Base-by-base conservation (phyloP, 202 grass and related monocot species). In the Digitaria exilis region DNA sequence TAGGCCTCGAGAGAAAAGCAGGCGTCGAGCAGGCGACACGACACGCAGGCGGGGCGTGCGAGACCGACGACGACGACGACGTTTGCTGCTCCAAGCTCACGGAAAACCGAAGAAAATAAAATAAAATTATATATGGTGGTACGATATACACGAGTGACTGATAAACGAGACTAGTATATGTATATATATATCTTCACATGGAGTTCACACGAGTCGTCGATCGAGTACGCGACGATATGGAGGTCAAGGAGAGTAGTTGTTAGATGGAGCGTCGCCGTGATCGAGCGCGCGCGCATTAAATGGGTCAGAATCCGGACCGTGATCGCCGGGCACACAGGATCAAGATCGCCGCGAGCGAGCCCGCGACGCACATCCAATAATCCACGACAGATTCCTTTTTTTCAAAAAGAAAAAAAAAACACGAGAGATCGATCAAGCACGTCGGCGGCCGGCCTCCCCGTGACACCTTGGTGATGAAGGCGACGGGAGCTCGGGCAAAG, bases 281-380 rank as follows among this genome's bases (percentile, higher is more conserved):
- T n/a, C n/a, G n/a, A n/a, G n/a, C n/a, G n/a, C n/a, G 19, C 12
- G 22, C 12, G 69, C 69, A 72, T 72, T 72, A 72, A 72, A 72
- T 17, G 16, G 69, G 69, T 72, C 69, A 51, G 69, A 31, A 17
- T 30, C 45, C 16, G 35, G 43, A 71, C 6, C 19, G 29, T 4
- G 24, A 71, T 50, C 69, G 12, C 1, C 0, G 18, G 32, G 0
- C n/a, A n/a, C n/a, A n/a, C n/a, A n/a, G n/a, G n/a, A n/a, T n/a
- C n/a, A n/a, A n/a, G n/a, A n/a, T n/a, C n/a, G n/a, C n/a, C n/a
- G 18, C 3, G 35, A 39, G 37, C 6, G 37, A 39, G 37, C 7
- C 37, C 37, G 10, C 62, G 22, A 10, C 6, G 17, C 30, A 21
- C 31, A 2, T 6, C 56, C 44, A 46, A 42, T 42, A 6, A 46